Evolutionary conservation across 495 filamentous ascomycete species (phyloP), one percentile per base, ranked within the genome.

Genomic region (Neurospora sp.): DNA sequence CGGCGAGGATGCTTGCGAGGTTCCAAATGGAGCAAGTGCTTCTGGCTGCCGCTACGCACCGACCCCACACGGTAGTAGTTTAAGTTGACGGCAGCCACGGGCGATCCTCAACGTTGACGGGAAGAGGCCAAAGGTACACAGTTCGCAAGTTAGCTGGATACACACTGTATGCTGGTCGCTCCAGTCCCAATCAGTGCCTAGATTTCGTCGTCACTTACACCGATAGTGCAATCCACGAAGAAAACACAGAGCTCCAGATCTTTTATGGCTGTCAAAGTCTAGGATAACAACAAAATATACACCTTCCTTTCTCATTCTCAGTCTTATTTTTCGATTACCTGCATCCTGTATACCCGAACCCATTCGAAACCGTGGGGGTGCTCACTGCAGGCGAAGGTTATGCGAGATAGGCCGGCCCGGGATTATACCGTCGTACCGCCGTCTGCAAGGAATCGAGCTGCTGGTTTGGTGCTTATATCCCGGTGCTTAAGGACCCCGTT

Each of bases 61-160:
- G 12, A 16, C 59, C 68, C 70, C 68, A 73, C 20, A 44, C 66
- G 69, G 69, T 66, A 39, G 39, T 59, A 76, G 72, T 70, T 76
- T 75, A 78, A 75, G 73, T 73, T 73, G 68, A 77, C 76, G 72
- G 75, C 76, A 75, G 69, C 68, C 71, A 71, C 70, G 3, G 27
- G 27, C 27, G 40, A 31, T 27, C 48, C 48, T 59, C 20, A 11
- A 27, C 46, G 46, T 12, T 27, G n/a, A n/a, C n/a, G n/a, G n/a
- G n/a, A 53, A 6, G 20, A 53, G 10, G 46, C 20, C 20, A 53
- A 11, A 20, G 16, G 44, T 48, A 48, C 44, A n/a, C 44, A 48
- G 44, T 48, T 9, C 7, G 3, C 44, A 7, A 12, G 9, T 3
- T 9, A n/a, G 5, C 5, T 14, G 4, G 10, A 27, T 27, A 53